phyloP scores from a whole-genome alignment of 768 basidiomycete species.

The Asterophora parasitica region DNA sequence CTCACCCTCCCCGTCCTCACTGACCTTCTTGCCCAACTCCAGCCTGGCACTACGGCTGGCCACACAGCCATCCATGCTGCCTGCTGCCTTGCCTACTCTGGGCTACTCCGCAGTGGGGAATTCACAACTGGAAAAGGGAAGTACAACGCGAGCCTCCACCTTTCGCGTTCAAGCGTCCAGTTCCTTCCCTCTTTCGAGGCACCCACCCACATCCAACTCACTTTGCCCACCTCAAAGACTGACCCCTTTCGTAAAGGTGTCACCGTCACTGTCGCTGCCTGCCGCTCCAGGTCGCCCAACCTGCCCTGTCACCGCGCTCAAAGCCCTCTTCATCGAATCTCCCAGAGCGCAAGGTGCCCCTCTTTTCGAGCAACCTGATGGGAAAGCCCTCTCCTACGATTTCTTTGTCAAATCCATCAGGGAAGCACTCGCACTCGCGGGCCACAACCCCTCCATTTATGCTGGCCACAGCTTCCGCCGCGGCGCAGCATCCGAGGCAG shows the following conservation, averaged over 20 bases:
- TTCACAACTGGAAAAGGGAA: no score
- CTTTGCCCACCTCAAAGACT: slow-evolving; percentile 31
- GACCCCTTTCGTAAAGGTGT: slow-evolving; percentile 26
- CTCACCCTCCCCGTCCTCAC: no score
- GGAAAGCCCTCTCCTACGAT: slow-evolving; percentile 10
- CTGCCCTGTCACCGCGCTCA: slow-evolving; percentile 14
- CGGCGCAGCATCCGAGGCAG: slow-evolving; percentile 26
- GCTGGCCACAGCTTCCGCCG: slow-evolving; percentile 20
- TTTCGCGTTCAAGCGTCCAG: slow-evolving; percentile 20
- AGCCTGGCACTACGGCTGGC: not conserved
- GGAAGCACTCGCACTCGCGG: slow-evolving; percentile 3
- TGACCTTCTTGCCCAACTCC: slow-evolving; percentile 3
- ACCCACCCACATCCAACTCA: slow-evolving; percentile 20
- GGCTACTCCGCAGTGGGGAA: no score
- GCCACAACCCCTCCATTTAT: slow-evolving; percentile 9
- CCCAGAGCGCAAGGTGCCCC: slow-evolving; percentile 1
- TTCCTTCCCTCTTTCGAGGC: no score
- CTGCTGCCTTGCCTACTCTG: no score
- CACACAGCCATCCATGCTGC: slow-evolving; percentile 15
- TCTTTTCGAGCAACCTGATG: slow-evolving; percentile 13
- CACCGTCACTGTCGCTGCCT: slow-evolving; percentile 8
- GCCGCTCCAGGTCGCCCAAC: slow-evolving; percentile 13
- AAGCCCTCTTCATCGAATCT: slow-evolving; percentile 1
- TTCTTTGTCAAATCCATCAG: slow-evolving; percentile 13
- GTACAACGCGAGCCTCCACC: slow-evolving; percentile 10